phyloP scores from a whole-genome alignment of 108 stramenopile genomes.

The Discostella pseudostelligera region DNA sequence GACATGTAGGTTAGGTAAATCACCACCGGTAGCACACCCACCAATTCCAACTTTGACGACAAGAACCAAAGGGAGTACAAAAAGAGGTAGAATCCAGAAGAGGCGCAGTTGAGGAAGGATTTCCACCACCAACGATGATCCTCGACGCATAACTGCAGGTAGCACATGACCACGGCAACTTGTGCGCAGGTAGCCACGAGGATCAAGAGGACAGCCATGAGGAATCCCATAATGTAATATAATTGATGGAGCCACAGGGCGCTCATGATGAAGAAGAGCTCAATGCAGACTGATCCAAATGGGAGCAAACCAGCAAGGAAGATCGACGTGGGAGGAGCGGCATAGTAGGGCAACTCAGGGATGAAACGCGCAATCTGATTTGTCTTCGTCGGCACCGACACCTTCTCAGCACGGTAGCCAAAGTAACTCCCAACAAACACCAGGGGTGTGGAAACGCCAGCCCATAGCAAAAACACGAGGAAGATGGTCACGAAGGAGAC shows the following conservation, averaged over 20 bases:
- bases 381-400: conserved; percentile 87
- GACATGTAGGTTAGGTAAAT: conserved; percentile 98
- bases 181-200: conserved; percentile 93
- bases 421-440: conserved; percentile 96
- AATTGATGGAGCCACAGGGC: conserved; percentile 97
- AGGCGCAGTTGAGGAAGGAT: conserved; percentile 92
- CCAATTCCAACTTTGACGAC: conserved; percentile 83
- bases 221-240: conserved; percentile 99
- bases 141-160: conserved; percentile 98
- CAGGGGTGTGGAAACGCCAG: conserved; percentile 88
- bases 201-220: conserved; percentile 92
- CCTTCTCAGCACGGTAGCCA: conserved; percentile 82
- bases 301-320: conserved; percentile 92
- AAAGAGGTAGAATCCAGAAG: conserved; percentile 94
- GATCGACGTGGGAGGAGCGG: conserved; percentile 66
- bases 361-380: conserved; percentile 94
- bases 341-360: conserved; percentile 88
- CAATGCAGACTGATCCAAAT: conserved; percentile 98
- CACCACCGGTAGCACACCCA: conserved; percentile 79
- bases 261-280: conserved; percentile 99
- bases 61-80: conserved; percentile 96
- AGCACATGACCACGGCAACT: conserved; percentile 96
- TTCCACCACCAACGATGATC: conserved; percentile 99
- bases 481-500: conserved; percentile 90
- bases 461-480: conserved; percentile 87